Conservation (phyloP, 371 early-diverging fungal species). For the Zancudomyces culisetae region DNA sequence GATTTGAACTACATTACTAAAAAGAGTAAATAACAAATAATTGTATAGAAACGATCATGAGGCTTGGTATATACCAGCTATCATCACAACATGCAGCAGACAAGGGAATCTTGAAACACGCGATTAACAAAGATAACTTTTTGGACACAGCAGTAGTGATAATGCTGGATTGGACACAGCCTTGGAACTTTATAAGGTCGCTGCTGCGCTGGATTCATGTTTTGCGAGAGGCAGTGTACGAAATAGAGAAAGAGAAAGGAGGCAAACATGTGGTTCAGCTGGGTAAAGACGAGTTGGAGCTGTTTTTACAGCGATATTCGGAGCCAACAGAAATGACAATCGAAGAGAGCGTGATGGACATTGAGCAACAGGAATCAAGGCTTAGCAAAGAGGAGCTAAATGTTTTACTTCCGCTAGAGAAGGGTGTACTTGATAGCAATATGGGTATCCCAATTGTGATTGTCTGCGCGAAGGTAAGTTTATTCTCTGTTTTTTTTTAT, state of each 20-base stretch:
- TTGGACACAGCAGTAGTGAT: conserved; percentile 48
- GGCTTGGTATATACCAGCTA: conserved; percentile 68
- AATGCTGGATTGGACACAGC: conserved; percentile 78
- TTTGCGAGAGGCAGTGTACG: conserved; percentile 38
- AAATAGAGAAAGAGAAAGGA: conserved; percentile 35
- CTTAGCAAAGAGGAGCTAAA: conserved; percentile 10
- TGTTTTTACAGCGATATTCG: conserved; percentile 36
- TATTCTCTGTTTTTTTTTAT: neutral
- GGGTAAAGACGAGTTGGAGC: conserved; percentile 25
- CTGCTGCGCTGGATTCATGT: conserved; percentile 64
- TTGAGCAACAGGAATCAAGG: conserved; percentile 26
- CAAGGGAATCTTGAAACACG: conserved; percentile 50
- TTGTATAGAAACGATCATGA: conserved; percentile 42
- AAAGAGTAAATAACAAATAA: too few species aligned
- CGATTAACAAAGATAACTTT: conserved; percentile 44
- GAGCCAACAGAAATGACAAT: conserved; percentile 22
- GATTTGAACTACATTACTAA: neutral
- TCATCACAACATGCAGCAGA: conserved; percentile 53
- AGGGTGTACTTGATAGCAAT: conserved; percentile 63
- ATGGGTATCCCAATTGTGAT: conserved; percentile 74
- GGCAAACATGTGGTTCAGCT: conserved; percentile 15
- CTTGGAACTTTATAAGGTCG: conserved; percentile 69
- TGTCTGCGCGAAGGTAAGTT: conserved; percentile 73
- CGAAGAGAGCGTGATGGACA: conserved; percentile 13
- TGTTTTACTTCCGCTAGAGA: conserved; percentile 54